Base-by-base conservation (phyloP, 2,329 filamentous ascomycete genomes). In the Penicillium sp. region DNA sequence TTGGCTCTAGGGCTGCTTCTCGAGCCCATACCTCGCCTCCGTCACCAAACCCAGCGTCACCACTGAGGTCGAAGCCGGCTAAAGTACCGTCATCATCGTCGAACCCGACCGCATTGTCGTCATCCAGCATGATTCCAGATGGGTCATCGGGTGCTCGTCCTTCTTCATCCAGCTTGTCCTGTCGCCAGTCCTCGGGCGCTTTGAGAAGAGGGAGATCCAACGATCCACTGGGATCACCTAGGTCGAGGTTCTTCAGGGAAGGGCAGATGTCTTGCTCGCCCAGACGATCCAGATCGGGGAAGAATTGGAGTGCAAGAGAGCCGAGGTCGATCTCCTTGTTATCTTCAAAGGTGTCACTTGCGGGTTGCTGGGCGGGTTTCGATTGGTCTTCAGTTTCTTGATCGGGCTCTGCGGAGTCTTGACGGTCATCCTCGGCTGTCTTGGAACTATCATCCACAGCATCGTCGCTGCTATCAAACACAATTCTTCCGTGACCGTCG, bases 381-480 rank as follows among this genome's bases (percentile, higher is more conserved):
- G 65, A 58, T 13, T 78, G 77, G 38, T 78, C 76, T 16, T 77
- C 75, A 2, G 77, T 72, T 18, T 79, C 77, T 14, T 78, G 77
- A 27, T 79, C 77, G 22, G 80, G 72, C 39, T 78, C 76, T 18
- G 74, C 71, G 3, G 78, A 75, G 11, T 78, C 77, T 61, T 68
- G 74, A 69, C 44, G 68, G 3, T 68, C 66, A 61, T 67, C 53
- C 57, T 72, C 64, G 56, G 60, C 59, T 58, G 74, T 64, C 59
- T 75, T 73, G 31, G 77, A 73, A 7, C 74, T 76, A 14, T 79
- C 79, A 52, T 86, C 83, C 54, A 82, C 79, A 14, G 79, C 79
- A 71, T 97, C 94, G 71, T 99, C 93, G 68, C 92, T 97, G 77
- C 93, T 97, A 76, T 99, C 94, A 69, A 99, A 99, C 5, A 99